Evolutionary conservation across 2,329 filamentous ascomycete species (phyloP), one percentile per base, ranked within the genome.

Genomic region (Talaromyces pinophilus): DNA sequence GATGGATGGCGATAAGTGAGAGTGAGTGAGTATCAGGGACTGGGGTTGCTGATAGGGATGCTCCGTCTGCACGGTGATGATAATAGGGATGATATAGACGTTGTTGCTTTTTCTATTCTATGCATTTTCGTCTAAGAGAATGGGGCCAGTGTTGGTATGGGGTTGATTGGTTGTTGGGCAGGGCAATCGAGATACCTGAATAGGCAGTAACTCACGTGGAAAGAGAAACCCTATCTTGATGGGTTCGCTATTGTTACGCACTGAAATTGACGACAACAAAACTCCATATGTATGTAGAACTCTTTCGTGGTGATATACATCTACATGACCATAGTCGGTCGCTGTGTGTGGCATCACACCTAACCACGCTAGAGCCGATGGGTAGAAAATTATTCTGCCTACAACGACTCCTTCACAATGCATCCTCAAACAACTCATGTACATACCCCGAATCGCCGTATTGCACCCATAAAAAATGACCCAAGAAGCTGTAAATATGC

Each of bases 331-430:
- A 30, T 6, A 54, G 28, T 54, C 7, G 50, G 28, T 54, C 25
- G 8, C 28, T 38, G 19, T 55, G 22, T 13, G 52, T 35, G 52
- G 25, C 15, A 35, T 30, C 28, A 8, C 30, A 25, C 25, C 25
- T 25, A 55, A 22, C 33, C 33, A 38, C 30, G 54, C 54, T 38
- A 57, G n/a, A 57, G 54, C 33, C 54, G 52, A 55, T 19, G n/a
- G 2, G 30, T 22, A 55, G 50, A 54, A 15, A 35, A 19, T 57
- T 57, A 57, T 57, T 57, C 33, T 57, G 30, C 52, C 52, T 57
- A 57, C 17, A 19, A 38, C 33, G 6, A 57, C 33, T 22, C 4
- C 30, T 57, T 22, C 17, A 13, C 4, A 13, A 28, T 52, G 25
- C 50, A n/a, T 54, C 17, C 30, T 5, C 15, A 17, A n/a, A 30